phyloP scores from a whole-genome alignment of 75 land plant species.

The Cunninghamia lanceolata region DNA sequence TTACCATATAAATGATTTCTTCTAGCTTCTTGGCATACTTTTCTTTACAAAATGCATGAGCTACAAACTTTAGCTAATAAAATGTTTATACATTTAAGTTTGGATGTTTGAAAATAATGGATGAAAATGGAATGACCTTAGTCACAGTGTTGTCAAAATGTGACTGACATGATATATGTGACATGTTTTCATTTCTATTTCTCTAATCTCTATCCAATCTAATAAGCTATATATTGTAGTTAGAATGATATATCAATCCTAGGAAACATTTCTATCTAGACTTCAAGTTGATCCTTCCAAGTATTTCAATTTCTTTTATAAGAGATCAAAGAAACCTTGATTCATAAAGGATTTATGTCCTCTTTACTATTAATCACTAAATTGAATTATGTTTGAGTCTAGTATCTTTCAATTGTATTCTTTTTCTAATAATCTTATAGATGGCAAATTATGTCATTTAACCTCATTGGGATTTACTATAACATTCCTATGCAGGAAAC shows the following conservation, averaged over 20 bases:
- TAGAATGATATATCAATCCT: slow-evolving; percentile 81
- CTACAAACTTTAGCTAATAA: not conserved
- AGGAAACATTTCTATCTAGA: slow-evolving; percentile 65
- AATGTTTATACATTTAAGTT: not conserved
- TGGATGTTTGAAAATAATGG: not conserved
- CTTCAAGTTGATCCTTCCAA: slow-evolving; percentile 76
- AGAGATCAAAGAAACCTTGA: not conserved
- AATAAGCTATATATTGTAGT: slow-evolving; percentile 29
- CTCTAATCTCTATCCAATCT: not conserved
- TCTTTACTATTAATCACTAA: not conserved
- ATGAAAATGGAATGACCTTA: not conserved
- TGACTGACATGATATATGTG: not conserved
- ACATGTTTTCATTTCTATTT: not conserved
- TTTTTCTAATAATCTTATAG: not conserved
- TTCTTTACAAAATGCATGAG: not conserved
- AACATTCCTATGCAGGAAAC: slow-evolving; percentile 44
- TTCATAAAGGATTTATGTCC: not conserved
- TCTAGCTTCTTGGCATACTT: not conserved
- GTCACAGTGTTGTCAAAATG: not conserved
- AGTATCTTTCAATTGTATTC: not conserved
- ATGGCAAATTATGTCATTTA: not conserved
- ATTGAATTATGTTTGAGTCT: not conserved
- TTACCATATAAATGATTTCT: not conserved
- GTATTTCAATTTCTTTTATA: slow-evolving; percentile 29
- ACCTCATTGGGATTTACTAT: slow-evolving; percentile 8